Conservation (phyloP, 768 basidiomycete species). For the Lactifluus echinatus region DNA sequence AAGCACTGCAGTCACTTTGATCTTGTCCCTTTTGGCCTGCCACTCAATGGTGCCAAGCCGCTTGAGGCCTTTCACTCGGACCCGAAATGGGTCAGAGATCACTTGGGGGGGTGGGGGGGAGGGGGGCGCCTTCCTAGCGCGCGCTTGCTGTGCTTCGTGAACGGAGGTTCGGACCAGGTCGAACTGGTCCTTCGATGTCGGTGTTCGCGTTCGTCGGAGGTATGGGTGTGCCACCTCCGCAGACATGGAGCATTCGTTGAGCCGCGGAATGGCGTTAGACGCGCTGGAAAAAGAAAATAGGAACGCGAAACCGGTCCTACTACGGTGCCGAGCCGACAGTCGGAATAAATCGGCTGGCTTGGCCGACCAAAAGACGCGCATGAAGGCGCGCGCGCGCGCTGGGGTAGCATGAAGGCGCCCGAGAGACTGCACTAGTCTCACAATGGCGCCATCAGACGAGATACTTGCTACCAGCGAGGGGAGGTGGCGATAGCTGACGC, state of each 20-base stretch:
- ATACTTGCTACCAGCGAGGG: not conserved
- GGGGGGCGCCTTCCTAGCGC: not conserved
- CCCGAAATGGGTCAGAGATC: not conserved
- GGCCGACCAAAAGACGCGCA: not conserved
- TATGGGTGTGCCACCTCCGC: not conserved
- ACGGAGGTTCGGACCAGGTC: not conserved
- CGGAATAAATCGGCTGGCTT: not conserved
- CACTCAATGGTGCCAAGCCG: not conserved
- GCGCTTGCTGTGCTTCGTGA: not conserved
- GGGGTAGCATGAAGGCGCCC: conserved; percentile 5
- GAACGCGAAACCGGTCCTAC: not conserved
- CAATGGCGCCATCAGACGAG: not conserved
- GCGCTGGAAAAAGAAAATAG: not conserved
- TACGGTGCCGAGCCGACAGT: not conserved
- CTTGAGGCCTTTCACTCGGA: not conserved
- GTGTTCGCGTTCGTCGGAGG: not conserved
- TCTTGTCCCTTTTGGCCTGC: conserved; percentile 3
- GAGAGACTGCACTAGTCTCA: not conserved
- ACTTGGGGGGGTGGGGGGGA: not conserved
- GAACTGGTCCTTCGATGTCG: not conserved
- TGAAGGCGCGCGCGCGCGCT: not conserved
- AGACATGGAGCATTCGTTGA: not conserved
- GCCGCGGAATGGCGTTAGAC: not conserved
- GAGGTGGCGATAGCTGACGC: not conserved
- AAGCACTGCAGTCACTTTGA: not conserved